These are phyloP conservation scores for Chlorella sp. DNA, from an alignment of 139 green algal genomes.

Conservation along the genomic window DNA sequence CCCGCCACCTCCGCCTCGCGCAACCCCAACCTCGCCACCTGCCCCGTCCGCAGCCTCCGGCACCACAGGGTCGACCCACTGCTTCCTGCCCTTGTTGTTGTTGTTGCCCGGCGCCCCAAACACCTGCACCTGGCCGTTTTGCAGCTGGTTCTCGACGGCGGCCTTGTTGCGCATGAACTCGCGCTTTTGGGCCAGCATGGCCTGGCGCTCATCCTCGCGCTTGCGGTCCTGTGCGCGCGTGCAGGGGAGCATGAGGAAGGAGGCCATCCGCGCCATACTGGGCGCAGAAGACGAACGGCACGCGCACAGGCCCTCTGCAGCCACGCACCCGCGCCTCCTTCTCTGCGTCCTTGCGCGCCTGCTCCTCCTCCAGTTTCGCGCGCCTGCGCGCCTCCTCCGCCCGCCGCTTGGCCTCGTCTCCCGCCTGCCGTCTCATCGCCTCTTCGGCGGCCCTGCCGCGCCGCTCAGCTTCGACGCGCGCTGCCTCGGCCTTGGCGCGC, in stretches of 20 bases:
- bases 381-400: background rate
- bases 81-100: no score
- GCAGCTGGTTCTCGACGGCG: background rate
- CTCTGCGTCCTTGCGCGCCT: constrained; percentile 9
- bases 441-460: constrained; percentile 21
- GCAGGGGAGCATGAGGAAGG: background rate
- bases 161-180: constrained; percentile 21
- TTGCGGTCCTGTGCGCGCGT: constrained; percentile 26
- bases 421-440: constrained; percentile 6
- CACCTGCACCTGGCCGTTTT: constrained; percentile 1
- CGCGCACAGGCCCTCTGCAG: no score
- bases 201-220: constrained; percentile 24
- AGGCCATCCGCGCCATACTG: no score
- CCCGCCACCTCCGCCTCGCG: background rate
- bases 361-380: constrained; percentile 21
- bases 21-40: no score
- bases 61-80: no score
- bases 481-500: constrained; percentile 15
- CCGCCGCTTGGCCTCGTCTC: constrained; percentile 10
- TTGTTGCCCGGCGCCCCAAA: background rate
- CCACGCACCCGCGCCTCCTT: constrained; percentile 20
- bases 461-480: constrained; percentile 21
- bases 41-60: no score
- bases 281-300: no score
- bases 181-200: constrained; percentile 33